phyloP scores from a whole-genome alignment of 2,329 filamentous ascomycete species.

The Chalaropsis thielavioides region DNA sequence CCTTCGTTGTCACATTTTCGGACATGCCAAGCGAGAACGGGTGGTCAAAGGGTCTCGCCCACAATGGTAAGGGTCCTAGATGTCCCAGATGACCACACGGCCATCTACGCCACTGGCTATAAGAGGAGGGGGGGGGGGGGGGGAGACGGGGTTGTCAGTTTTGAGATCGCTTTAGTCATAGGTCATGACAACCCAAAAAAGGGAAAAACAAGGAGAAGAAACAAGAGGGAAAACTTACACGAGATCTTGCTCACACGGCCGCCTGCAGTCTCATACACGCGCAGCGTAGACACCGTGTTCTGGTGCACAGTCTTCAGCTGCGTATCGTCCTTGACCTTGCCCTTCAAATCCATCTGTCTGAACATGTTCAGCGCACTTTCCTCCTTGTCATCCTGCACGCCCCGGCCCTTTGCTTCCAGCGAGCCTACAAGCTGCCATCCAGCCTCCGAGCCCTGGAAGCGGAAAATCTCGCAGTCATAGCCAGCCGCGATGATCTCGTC shows the following conservation, averaged over 20 bases:
- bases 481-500: constrained; percentile 90
- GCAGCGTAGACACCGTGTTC: constrained; percentile 81
- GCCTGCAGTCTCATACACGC: constrained; percentile 55
- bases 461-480: constrained; percentile 80
- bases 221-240: constrained; percentile 45
- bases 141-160: background rate
- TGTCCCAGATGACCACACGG: constrained; percentile 63
- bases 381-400: constrained; percentile 51
- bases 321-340: constrained; percentile 80
- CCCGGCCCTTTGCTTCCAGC: constrained; percentile 59
- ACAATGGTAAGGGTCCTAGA: constrained; percentile 29
- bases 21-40: background rate
- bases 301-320: constrained; percentile 92
- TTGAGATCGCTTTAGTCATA: background rate
- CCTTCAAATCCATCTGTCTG: constrained; percentile 95
- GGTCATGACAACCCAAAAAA: constrained; percentile 4
- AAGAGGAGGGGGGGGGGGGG: constrained; percentile 16
- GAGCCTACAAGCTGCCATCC: constrained; percentile 79
- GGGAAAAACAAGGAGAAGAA: constrained; percentile 18
- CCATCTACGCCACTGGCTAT: constrained; percentile 71
- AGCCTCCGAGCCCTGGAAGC: constrained; percentile 60
- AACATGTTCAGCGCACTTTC: constrained; percentile 98
- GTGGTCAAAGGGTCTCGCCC: background rate
- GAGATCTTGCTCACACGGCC: constrained; percentile 64
- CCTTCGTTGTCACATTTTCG: constrained; percentile 8